Conservation (phyloP, 2,329 filamentous ascomycete species). For the Huntiella abstrusa region DNA sequence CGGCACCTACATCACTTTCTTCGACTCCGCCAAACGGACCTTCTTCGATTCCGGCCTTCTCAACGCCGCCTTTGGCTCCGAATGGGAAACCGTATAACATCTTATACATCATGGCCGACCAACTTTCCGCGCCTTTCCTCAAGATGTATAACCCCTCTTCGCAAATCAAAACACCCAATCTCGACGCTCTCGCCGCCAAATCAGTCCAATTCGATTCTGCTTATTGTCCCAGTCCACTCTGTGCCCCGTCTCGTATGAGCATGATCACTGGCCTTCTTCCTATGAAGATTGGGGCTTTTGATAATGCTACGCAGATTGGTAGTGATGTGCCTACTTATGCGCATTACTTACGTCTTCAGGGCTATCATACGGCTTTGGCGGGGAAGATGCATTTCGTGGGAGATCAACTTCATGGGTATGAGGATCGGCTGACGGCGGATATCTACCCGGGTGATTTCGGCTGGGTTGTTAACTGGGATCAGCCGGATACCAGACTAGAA, state of each 20-base stretch:
- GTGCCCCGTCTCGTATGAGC: slow-evolving; percentile 80
- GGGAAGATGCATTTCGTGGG: slow-evolving; percentile 98
- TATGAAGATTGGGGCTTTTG: slow-evolving; percentile 78
- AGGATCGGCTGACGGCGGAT: slow-evolving; percentile 80
- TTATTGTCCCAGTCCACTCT: slow-evolving; percentile 86
- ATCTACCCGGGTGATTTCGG: slow-evolving; percentile 91
- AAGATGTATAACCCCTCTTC: slow-evolving; percentile 83
- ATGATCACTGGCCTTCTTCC: slow-evolving; percentile 86
- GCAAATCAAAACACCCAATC: slow-evolving; percentile 79
- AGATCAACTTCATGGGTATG: slow-evolving; percentile 86
- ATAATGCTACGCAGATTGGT: slow-evolving; percentile 72
- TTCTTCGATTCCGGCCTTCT: background rate
- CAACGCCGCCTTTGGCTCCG: background rate
- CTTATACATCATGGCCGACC: slow-evolving; percentile 86
- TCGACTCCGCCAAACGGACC: background rate
- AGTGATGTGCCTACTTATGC: slow-evolving; percentile 82
- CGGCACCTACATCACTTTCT: background rate
- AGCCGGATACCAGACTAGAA: slow-evolving; percentile 67
- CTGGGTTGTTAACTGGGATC: slow-evolving; percentile 92
- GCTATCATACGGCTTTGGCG: slow-evolving; percentile 77
- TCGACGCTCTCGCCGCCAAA: slow-evolving; percentile 62
- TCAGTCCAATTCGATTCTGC: slow-evolving; percentile 85
- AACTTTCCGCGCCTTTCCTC: slow-evolving; percentile 74
- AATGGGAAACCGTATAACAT: slow-evolving; percentile 23
- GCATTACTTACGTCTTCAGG: slow-evolving; percentile 68